Percentiles rank a stretch among this genome's conserved stretches.
Evolutionary conservation across 108 stramenopile species (phyloP).

Genomic region (Conticribra guillardii): DNA sequence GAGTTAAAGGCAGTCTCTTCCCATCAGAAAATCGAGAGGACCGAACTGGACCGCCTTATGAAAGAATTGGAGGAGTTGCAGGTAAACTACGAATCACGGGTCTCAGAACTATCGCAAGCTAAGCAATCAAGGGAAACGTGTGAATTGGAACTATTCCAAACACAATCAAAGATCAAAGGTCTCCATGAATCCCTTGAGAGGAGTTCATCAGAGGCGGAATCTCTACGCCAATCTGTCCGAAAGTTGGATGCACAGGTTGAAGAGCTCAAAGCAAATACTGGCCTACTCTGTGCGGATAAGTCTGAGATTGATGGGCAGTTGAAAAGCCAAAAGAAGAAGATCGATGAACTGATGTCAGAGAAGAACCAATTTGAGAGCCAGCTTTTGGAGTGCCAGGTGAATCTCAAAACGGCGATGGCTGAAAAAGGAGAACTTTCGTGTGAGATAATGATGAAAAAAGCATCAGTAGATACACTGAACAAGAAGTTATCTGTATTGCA

Average conservation of each 20-base stretch:
- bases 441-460: not conserved
- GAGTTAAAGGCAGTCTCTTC: not conserved
- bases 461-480: not conserved
- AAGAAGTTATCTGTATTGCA: not conserved
- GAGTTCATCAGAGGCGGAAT: not conserved
- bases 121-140: not conserved
- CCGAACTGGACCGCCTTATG: not conserved
- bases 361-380: not conserved
- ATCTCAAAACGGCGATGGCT: not conserved
- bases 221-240: not conserved
- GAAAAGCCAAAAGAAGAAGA: not conserved
- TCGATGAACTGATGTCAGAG: not conserved
- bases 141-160: not conserved
- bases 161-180: constrained; percentile 6
- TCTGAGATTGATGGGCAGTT: not conserved
- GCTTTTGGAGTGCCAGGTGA: not conserved
- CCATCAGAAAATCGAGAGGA: not conserved
- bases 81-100: not conserved
- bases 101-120: not conserved
- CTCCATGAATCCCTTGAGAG: constrained; percentile 3
- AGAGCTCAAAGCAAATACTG: not conserved
- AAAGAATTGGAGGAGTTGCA: constrained; percentile 1
- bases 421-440: not conserved
- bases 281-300: not conserved
- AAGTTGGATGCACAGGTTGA: not conserved